Evolutionary conservation across 768 basidiomycete species (phyloP), one percentile per base, ranked within the genome.

Genomic region (Kwoniella europaea): DNA sequence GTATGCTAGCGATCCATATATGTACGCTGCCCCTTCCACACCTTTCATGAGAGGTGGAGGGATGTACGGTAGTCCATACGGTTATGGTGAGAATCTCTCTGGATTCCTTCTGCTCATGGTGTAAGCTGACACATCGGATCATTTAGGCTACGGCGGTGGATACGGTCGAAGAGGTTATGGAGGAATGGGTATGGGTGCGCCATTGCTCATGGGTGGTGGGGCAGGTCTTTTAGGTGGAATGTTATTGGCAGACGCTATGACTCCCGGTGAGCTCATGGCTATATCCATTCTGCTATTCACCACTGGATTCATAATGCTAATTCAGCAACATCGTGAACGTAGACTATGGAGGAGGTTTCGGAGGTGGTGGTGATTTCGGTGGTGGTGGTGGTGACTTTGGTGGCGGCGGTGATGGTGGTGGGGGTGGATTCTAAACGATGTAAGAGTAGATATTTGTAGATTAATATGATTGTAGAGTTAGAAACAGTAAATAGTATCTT

Each of bases 1-100:
- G 54, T 79, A 79, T 63, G 75, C 74, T 0, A 65, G 69, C 3
- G 72, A 79, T 62, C 78, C 78, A 1, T 81, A 74, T 52, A 54
- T 27, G 20, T 81, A 81, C 60, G 22, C 76, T 10, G 77, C 79
- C 0, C 79, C 79, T 6, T 55, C 67, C 9, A 68, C 52, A 13
- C 27, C 75, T 1, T 78, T 70, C 65, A 67, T 71, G 20, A 66
- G 77, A 41, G 22, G 60, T 9, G 79, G 75, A 4, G 72, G 74
- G 5, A 20, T 71, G 27, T 74, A 72, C 41, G 59, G 61, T 20
- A 65, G 52, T 22, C 76, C 78, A 0, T 80, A 76, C 65, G 79
- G 78, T 52, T 81, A 79, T 50, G 79, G 79, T 80, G 42, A 73
- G 79, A 43, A 42, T n/a, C 13, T 63, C 54, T 4, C 13, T 18